Evolutionary conservation across 768 basidiomycete species (phyloP).

Genomic region (Tulasnella sp.): DNA sequence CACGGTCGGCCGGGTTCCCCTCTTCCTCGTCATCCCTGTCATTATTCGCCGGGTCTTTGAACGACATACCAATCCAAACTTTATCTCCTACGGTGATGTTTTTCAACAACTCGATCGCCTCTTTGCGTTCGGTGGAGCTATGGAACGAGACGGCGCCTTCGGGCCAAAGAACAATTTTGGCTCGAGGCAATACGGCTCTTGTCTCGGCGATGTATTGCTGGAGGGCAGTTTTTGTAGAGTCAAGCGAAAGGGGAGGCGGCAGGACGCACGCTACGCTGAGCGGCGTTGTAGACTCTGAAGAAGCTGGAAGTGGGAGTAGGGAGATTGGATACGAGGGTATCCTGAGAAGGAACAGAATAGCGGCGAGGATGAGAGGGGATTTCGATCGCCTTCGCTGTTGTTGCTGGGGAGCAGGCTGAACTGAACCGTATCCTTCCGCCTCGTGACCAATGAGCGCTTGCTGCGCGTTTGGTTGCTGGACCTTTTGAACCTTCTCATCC

Average conservation of each 20-base stretch:
- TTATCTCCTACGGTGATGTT: slow-evolving; percentile 37
- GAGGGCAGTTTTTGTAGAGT: slow-evolving; percentile 51
- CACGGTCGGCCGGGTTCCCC: slow-evolving; percentile 45
- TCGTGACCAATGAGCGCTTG: too few relatives aligned
- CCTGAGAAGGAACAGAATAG: slow-evolving; percentile 40
- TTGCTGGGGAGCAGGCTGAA: too few relatives aligned
- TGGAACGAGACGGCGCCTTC: slow-evolving; percentile 75
- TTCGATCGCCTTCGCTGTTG: neutral
- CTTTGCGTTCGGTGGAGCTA: slow-evolving; percentile 52
- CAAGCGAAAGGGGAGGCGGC: slow-evolving; percentile 50
- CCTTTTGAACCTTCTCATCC: too few relatives aligned
- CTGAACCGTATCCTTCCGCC: too few relatives aligned
- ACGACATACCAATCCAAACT: slow-evolving; percentile 68
- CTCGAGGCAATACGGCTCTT: slow-evolving; percentile 47
- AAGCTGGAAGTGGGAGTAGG: slow-evolving; percentile 48
- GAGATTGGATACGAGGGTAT: slow-evolving; percentile 59
- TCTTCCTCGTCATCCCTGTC: slow-evolving; percentile 28
- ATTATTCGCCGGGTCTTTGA: slow-evolving; percentile 57
- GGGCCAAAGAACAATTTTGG: slow-evolving; percentile 74
- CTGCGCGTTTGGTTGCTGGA: too few relatives aligned
- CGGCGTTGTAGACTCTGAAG: slow-evolving; percentile 52
- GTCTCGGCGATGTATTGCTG: slow-evolving; percentile 66
- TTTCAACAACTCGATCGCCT: slow-evolving; percentile 50
- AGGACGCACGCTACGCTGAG: slow-evolving; percentile 69
- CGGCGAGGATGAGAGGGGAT: neutral